A percentile compares a stretch with the other conserved stretches of the same genome.
Evolutionary conservation across 2,329 filamentous ascomycete genomes (phyloP).

Genomic region (Ascochyta pisi): DNA sequence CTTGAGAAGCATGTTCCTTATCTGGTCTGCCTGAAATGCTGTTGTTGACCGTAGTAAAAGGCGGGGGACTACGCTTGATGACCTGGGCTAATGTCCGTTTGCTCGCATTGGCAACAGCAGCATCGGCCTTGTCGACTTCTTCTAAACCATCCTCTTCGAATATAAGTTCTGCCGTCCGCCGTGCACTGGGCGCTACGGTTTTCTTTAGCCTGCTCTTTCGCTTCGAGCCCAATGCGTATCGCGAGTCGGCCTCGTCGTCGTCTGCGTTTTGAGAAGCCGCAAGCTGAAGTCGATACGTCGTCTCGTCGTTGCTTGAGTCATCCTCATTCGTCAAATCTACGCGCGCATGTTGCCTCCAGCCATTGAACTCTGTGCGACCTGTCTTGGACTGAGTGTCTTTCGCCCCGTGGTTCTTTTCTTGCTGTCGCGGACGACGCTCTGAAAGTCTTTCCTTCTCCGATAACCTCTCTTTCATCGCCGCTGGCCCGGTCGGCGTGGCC

Average conservation of each 20-base stretch:
- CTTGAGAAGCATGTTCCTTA: background rate
- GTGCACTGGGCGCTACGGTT: background rate
- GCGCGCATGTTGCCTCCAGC: background rate
- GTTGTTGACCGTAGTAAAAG: background rate
- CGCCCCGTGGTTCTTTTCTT: background rate
- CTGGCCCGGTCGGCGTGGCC: background rate
- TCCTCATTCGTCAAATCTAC: background rate
- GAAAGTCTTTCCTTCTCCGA: background rate
- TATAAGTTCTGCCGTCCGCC: slow-evolving; percentile 9
- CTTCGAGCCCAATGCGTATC: slow-evolving; percentile 10
- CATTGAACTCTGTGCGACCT: background rate
- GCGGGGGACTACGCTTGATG: background rate
- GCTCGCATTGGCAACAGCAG: background rate
- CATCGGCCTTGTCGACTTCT: slow-evolving; percentile 13
- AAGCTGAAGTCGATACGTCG: background rate
- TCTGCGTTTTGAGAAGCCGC: slow-evolving; percentile 2
- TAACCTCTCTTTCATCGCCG: background rate
- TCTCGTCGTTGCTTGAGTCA: slow-evolving; percentile 8
- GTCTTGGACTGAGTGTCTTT: background rate
- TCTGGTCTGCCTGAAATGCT: background rate
- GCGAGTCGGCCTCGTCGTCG: slow-evolving; percentile 12
- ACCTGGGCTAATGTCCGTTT: background rate
- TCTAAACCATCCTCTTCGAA: slow-evolving; percentile 13
- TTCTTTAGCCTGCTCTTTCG: background rate
- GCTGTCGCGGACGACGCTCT: background rate